These are phyloP conservation scores for Talaromyces nanjingensis DNA, from an alignment of 495 filamentous ascomycete genomes.

Conservation along the genomic window DNA sequence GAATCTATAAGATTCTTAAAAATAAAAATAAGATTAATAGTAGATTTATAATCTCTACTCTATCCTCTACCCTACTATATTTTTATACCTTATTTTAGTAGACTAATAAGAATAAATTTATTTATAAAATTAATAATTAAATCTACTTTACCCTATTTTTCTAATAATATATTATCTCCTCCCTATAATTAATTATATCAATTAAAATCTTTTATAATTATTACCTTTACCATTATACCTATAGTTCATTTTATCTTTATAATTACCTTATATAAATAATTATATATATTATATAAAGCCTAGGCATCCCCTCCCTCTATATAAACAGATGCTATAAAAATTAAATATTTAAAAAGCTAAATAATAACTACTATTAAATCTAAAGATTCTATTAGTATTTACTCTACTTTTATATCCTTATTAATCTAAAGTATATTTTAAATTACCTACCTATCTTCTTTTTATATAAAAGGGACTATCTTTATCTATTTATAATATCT, in stretches of 20 bases:
- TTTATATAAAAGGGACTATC: slow-evolving; percentile 15
- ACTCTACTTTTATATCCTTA: slow-evolving; percentile 22
- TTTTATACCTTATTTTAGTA: slow-evolving; percentile 26
- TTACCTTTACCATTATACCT: neutral
- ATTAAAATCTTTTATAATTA: slow-evolving; percentile 27
- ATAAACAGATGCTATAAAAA: slow-evolving; percentile 23
- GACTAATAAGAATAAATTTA: slow-evolving; percentile 19
- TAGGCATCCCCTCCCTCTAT: slow-evolving; percentile 11
- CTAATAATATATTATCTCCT: slow-evolving; percentile 24
- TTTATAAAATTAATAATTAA: slow-evolving; percentile 30
- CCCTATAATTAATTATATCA: slow-evolving; percentile 30
- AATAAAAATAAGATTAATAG: slow-evolving; percentile 23
- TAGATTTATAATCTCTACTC: slow-evolving; percentile 16
- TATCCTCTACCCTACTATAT: slow-evolving; percentile 15
- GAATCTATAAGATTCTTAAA: slow-evolving; percentile 15
- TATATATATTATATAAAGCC: neutral
- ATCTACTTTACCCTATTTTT: slow-evolving; percentile 24
- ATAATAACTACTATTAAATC: slow-evolving; percentile 24
- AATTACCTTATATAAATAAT: neutral
- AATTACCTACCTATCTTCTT: slow-evolving; percentile 19
- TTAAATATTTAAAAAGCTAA: slow-evolving; percentile 13
- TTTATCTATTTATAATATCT: slow-evolving; percentile 24
- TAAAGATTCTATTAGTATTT: slow-evolving; percentile 17
- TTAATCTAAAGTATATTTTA: slow-evolving; percentile 27
- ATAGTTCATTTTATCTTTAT: neutral